These are phyloP conservation scores for Cladophialophora yegresii DNA, from an alignment of 2,329 filamentous ascomycete species.

Conservation along the genomic window DNA sequence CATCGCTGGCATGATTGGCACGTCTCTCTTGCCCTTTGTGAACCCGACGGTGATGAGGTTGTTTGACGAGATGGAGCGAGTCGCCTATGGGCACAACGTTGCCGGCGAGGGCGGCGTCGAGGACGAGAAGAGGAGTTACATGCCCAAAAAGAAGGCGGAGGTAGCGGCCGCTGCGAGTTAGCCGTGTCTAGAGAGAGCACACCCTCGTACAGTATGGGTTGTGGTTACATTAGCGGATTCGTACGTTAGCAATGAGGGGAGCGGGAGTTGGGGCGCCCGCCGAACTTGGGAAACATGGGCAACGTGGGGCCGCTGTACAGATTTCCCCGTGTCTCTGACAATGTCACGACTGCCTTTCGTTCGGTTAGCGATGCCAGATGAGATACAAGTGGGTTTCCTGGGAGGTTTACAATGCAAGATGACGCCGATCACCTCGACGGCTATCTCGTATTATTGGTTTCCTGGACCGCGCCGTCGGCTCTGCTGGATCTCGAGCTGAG, in stretches of 20 bases:
- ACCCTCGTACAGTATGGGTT: background rate
- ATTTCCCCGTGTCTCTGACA: too few relatives aligned
- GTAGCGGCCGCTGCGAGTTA: background rate
- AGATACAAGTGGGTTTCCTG: too few relatives aligned
- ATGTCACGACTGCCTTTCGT: too few relatives aligned
- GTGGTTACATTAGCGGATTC: background rate
- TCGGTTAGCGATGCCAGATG: too few relatives aligned
- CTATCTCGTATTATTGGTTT: too few relatives aligned
- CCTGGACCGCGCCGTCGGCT: too few relatives aligned
- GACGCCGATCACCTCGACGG: too few relatives aligned
- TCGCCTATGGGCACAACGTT: constrained; percentile 29
- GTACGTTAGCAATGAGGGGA: background rate
- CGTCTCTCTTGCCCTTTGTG: constrained; percentile 28
- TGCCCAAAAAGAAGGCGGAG: background rate
- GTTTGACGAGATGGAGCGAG: constrained; percentile 30
- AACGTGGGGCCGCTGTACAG: too few relatives aligned
- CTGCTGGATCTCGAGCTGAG: too few relatives aligned
- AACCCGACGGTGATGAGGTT: constrained; percentile 22
- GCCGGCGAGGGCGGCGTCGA: constrained; percentile 5
- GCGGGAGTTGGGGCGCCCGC: too few relatives aligned
- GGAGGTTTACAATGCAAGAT: too few relatives aligned
- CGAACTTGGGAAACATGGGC: too few relatives aligned
- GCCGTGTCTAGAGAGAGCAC: background rate
- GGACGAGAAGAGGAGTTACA: constrained; percentile 16
- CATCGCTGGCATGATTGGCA: constrained; percentile 25